Base-by-base conservation (phyloP, 2,329 filamentous ascomycete species). In the Xylaria arbuscula region DNA sequence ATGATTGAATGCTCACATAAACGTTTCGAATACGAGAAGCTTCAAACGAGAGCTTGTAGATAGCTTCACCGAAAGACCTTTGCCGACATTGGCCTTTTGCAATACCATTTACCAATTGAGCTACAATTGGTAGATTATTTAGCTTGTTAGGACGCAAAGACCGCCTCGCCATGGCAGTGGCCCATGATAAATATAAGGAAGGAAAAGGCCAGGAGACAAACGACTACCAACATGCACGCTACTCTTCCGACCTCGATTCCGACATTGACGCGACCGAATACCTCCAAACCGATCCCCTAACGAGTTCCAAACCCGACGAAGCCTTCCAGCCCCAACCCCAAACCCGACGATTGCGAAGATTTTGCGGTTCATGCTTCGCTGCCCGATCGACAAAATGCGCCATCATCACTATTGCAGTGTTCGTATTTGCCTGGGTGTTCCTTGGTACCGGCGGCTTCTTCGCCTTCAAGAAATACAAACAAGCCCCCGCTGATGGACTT, bases 401-500 rank as follows among this genome's bases (percentile, higher is more conserved):
- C 5, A 58, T 79, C 11, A 60, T 78, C 2, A 77, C 77, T 28
- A 15, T 78, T 2, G 74, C 68, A 6, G 50, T 82, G 17, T 68
- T 80, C 11, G 75, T 76, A 2, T 51, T 78, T 4, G 66, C 82
- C 3, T 80, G 80, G 75, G 66, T 84, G 2, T 64, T 83, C 22
- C 71, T 87, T 8, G 80, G 79, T 11, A 79, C 79, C 0, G 80
- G 82, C 15, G 83, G 82, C 15, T 81, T 81, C 5, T 80, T 87
- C 40, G 81, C 82, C 17, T 87, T 83, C 76, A 83, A 83, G 59
- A 86, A 85, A 75, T 83, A 83, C 60, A 82, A 78, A 51, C 73
- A 81, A 15, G 78, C 82, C 3, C 88, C 88, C 0, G 73, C 76
- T 0, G 83, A 88, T 67, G 87, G 87, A 15, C 80, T 84, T 67